These are phyloP conservation scores for cucumber (Cucumis sativus) DNA, from an alignment of 306 rosid genomes.

Conservation along the genomic window DNA sequence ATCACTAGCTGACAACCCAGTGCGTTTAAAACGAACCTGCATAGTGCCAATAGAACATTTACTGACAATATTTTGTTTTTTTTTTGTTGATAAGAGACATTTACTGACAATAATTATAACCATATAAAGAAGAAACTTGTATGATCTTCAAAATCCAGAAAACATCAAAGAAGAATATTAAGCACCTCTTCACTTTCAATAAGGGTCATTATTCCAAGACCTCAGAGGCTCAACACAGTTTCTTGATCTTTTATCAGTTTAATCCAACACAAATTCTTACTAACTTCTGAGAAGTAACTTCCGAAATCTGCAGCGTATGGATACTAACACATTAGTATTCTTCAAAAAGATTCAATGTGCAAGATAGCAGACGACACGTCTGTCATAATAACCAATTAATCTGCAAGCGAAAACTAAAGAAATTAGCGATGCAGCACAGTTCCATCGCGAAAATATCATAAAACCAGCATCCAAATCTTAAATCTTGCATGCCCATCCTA, in stretches of 20 bases:
- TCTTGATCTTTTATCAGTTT: background rate
- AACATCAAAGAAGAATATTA: background rate
- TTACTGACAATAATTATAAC: background rate
- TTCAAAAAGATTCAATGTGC: background rate
- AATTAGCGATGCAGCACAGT: background rate
- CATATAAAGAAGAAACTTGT: background rate
- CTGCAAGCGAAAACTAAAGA: constrained; percentile 4
- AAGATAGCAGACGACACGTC: background rate
- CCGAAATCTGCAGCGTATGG: background rate
- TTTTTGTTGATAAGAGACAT: no score
- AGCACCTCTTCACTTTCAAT: constrained; percentile 9
- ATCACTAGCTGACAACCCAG: constrained; percentile 50
- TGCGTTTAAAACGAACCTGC: constrained; percentile 76
- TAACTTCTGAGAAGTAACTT: no score
- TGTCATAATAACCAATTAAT: background rate
- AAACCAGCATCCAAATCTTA: background rate
- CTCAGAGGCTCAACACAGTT: background rate
- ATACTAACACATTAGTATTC: background rate
- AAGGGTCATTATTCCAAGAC: background rate
- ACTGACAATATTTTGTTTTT: background rate
- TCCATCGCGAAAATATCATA: background rate
- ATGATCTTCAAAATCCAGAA: background rate
- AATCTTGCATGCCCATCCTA: constrained; percentile 3
- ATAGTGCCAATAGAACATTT: constrained; percentile 38
- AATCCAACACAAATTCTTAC: background rate